A percentile compares a stretch with the other conserved stretches of the same genome.
phyloP scores from a whole-genome alignment of 306 rosid species.

The Nissolia schottii region DNA sequence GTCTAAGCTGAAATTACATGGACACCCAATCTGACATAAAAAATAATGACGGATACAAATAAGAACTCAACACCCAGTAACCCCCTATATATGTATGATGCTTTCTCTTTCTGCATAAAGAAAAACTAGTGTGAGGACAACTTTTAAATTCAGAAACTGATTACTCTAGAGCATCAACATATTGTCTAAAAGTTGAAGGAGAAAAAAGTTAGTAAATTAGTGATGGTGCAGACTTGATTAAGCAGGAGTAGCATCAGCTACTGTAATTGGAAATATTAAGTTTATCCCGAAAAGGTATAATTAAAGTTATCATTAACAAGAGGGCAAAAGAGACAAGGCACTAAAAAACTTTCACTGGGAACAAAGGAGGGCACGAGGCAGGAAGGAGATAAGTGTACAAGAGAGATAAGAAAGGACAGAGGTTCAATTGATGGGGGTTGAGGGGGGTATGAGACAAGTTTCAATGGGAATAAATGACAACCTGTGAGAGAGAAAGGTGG shows the following conservation, averaged over 20 bases:
- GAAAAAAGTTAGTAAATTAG: too few relatives aligned
- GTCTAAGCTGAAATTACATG: conserved; percentile 8
- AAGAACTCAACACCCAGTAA: neutral
- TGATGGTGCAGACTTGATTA: neutral
- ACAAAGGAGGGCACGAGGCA: neutral
- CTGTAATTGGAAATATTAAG: neutral
- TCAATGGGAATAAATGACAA: neutral
- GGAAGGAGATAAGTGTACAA: neutral
- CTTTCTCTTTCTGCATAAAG: neutral
- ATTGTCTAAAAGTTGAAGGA: neutral
- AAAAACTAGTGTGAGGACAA: neutral
- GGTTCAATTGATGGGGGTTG: neutral
- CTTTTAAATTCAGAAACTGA: neutral
- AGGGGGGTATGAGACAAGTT: neutral
- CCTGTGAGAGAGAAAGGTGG: neutral
- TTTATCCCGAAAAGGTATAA: neutral
- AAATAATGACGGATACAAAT: neutral
- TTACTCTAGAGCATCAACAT: neutral
- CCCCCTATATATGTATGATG: neutral
- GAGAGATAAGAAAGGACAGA: neutral
- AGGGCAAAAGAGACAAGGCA: neutral
- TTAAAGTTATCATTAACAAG: neutral
- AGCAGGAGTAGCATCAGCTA: neutral
- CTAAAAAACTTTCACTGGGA: neutral
- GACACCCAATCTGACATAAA: neutral